Evolutionary conservation across 140 eudicot species (phyloP), one percentile per base, ranked within the genome.

Genomic region (Stevia rebaudiana): DNA sequence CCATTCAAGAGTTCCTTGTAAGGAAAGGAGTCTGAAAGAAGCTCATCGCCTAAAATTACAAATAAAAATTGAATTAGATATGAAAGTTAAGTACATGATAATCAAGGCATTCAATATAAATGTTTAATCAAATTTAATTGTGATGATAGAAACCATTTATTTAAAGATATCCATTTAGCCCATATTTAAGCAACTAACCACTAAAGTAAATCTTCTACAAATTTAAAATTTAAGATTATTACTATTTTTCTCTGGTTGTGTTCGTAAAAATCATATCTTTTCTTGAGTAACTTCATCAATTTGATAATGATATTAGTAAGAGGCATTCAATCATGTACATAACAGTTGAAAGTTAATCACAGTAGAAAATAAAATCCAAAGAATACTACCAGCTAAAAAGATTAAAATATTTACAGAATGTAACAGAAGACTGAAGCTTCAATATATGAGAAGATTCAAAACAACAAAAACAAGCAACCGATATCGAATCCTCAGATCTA

Each of bases 1-100:
- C 96, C 96, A 36, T 83, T 73, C 61, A 76, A 76, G 41, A 88
- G 62, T 57, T 92, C 98, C 60, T 74, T 88, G 94, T 92, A 92
- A 1, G 96, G 88, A 40, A 92, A 92, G 1, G 98, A 92, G 82
- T 92, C 96, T 0, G 98, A 92, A 61, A 92, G 96, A 74, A 92
- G 94, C 84, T 92, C 98, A 37, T 92, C 98, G 58, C 98, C 98
- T 92, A 36, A 41, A 69, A 28, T 28, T 15, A 51, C 17, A 67
- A 1, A 24, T 13, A 23, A n/a, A 50, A 2, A 5, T 49, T 13
- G 16, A 4, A 68, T 74, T 10, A 74, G 17, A 48, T 48, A 28
- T 18, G 16, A 13, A 37, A 18, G 13, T 30, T 15, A 13, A 36
- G 23, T 7, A 33, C 63, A 31, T 4, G 16, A 56, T 31, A 56